phyloP scores from a whole-genome alignment of 2,329 filamentous ascomycete genomes.

The Paraphaeosphaeria minitans region DNA sequence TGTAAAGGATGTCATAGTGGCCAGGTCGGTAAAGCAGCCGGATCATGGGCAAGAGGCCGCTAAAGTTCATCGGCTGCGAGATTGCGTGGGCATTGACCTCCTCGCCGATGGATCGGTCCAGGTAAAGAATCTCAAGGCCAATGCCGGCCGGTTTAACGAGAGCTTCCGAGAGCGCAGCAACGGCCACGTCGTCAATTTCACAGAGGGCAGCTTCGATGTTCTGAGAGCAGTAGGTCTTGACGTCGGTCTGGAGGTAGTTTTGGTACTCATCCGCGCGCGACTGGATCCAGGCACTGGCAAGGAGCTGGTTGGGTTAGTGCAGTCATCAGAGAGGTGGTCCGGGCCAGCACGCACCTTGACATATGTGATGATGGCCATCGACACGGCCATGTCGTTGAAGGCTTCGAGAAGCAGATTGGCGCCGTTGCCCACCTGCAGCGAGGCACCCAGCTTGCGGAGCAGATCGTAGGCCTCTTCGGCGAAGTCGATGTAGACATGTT shows the following conservation, averaged over 20 bases:
- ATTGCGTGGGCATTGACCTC: slow-evolving; percentile 72
- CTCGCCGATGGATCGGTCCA: slow-evolving; percentile 81
- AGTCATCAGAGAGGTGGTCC: not conserved
- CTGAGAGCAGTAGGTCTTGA: slow-evolving; percentile 71
- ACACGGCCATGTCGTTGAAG: slow-evolving; percentile 74
- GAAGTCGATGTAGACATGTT: slow-evolving; percentile 80
- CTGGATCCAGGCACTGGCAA: slow-evolving; percentile 86
- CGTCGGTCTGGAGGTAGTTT: slow-evolving; percentile 67
- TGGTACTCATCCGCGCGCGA: slow-evolving; percentile 71
- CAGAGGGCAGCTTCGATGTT: slow-evolving; percentile 75
- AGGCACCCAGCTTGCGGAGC: slow-evolving; percentile 65
- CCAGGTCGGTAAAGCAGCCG: slow-evolving; percentile 72
- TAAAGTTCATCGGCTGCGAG: slow-evolving; percentile 58
- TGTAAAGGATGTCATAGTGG: slow-evolving; percentile 95
- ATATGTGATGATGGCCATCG: slow-evolving; percentile 84
- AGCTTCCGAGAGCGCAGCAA: slow-evolving; percentile 76
- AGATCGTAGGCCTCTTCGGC: slow-evolving; percentile 74
- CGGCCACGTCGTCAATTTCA: slow-evolving; percentile 90
- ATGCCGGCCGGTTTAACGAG: slow-evolving; percentile 80
- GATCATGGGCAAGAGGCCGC: slow-evolving; percentile 64
- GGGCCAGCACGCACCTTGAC: slow-evolving; percentile 59
- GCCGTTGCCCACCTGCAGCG: slow-evolving; percentile 57
- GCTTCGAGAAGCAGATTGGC: slow-evolving; percentile 62
- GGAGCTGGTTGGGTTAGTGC: slow-evolving; percentile 60
- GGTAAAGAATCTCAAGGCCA: slow-evolving; percentile 84